Evolutionary conservation across 1,284 basidiomycete genomes (phyloP).

Genomic region (Leucoagaricus sp.): DNA sequence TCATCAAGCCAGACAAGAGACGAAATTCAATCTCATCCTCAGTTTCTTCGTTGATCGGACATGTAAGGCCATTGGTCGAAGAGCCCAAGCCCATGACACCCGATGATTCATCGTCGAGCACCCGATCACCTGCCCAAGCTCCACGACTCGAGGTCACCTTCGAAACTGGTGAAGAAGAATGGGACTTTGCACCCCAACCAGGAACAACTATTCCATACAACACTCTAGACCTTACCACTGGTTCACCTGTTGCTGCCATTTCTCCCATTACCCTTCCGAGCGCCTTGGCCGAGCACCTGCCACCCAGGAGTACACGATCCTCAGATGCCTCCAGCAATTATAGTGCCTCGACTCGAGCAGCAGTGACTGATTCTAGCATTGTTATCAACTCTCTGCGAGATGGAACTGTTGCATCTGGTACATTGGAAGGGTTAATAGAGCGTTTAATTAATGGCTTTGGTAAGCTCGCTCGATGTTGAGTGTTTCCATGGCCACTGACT

Average conservation of each 20-base stretch:
- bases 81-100: background rate
- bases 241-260: too few relatives aligned
- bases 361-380: constrained; percentile 26
- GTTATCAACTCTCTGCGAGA: constrained; percentile 28
- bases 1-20: background rate
- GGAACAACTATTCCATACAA: background rate
- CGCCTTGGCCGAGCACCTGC: background rate
- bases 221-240: background rate
- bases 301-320: constrained; percentile 14
- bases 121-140: background rate
- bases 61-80: background rate
- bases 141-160: background rate
- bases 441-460: constrained; percentile 36
- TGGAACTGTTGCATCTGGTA: constrained; percentile 38
- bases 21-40: background rate
- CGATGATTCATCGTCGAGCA: background rate
- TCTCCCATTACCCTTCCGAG: background rate
- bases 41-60: background rate
- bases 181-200: background rate
- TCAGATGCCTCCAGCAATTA: constrained; percentile 21
- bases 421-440: constrained; percentile 41
- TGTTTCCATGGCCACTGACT: background rate
- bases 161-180: background rate
- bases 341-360: constrained; percentile 22
- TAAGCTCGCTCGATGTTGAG: constrained; percentile 18